Conservation (phyloP, 2,329 filamentous ascomycete species). For the Alternaria solani region DNA sequence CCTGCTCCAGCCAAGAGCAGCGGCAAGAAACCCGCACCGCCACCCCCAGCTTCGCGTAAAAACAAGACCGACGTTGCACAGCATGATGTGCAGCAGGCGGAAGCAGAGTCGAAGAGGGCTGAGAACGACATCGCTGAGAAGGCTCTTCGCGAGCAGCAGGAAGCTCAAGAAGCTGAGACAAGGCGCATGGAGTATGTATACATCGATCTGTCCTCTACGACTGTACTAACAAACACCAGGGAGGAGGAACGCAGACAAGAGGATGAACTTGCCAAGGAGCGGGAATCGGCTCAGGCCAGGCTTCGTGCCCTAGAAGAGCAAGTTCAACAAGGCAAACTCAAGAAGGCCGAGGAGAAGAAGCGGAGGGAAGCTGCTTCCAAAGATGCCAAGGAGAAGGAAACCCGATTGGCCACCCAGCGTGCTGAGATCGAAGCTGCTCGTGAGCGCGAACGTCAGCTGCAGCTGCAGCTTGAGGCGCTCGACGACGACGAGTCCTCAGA, state of each 20-base stretch:
- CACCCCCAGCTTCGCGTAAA: constrained; percentile 78
- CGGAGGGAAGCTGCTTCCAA: constrained; percentile 87
- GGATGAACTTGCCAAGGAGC: constrained; percentile 80
- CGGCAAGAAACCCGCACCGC: constrained; percentile 67
- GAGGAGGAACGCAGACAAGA: constrained; percentile 77
- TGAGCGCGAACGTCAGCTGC: constrained; percentile 88
- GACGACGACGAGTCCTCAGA: constrained; percentile 73
- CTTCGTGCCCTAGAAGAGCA: constrained; percentile 92
- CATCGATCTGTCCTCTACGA: not conserved
- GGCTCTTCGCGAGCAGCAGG: constrained; percentile 72
- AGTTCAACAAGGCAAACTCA: constrained; percentile 89
- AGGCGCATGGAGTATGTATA: constrained; percentile 81
- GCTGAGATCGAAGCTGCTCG: constrained; percentile 92
- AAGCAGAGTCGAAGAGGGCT: constrained; percentile 65
- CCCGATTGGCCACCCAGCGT: constrained; percentile 80
- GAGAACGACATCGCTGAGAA: constrained; percentile 64
- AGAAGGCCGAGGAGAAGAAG: constrained; percentile 95
- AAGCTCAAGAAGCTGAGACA: constrained; percentile 76
- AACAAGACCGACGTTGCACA: constrained; percentile 63
- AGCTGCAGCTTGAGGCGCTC: constrained; percentile 82
- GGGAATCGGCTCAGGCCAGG: constrained; percentile 80
- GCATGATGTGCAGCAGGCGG: constrained; percentile 64
- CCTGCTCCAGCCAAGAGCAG: constrained; percentile 58
- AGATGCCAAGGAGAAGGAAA: constrained; percentile 88
- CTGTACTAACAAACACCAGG: constrained; percentile 59